Percentiles rank a stretch among this genome's conserved stretches.
phyloP scores from a whole-genome alignment of 2,329 filamentous ascomycete species.

The Alternaria triticimaculans region DNA sequence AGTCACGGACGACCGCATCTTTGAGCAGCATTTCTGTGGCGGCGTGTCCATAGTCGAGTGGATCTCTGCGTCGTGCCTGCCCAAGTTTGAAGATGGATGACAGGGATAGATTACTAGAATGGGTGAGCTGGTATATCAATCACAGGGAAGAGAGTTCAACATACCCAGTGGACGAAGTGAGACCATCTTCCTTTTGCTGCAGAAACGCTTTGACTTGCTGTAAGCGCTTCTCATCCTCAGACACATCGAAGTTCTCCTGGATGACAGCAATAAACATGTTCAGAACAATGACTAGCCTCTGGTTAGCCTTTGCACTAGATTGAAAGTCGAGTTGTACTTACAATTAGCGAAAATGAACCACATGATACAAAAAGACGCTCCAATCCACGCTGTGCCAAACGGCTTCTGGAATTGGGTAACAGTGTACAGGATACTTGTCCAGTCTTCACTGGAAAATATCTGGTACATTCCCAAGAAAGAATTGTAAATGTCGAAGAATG shows the following conservation, averaged over 20 bases:
- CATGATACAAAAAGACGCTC: slow-evolving; percentile 85
- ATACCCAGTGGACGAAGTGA: slow-evolving; percentile 62
- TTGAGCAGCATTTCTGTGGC: slow-evolving; percentile 97
- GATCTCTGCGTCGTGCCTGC: slow-evolving; percentile 73
- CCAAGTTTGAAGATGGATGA: slow-evolving; percentile 68
- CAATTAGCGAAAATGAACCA: slow-evolving; percentile 95
- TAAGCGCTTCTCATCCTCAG: slow-evolving; percentile 95
- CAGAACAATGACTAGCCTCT: slow-evolving; percentile 73
- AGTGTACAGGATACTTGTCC: slow-evolving; percentile 86
- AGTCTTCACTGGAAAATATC: slow-evolving; percentile 93
- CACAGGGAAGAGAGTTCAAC: not conserved
- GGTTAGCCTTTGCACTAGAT: slow-evolving; percentile 13
- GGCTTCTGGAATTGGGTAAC: slow-evolving; percentile 72
- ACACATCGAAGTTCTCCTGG: slow-evolving; percentile 98
- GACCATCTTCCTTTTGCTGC: slow-evolving; percentile 84
- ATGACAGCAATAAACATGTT: slow-evolving; percentile 99
- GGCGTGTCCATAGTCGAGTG: slow-evolving; percentile 87
- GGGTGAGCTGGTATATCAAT: not conserved
- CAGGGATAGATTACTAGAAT: slow-evolving; percentile 71
- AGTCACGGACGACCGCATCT: slow-evolving; percentile 92
- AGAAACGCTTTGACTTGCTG: slow-evolving; percentile 96
- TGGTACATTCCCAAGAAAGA: slow-evolving; percentile 98
- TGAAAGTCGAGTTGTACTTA: slow-evolving; percentile 25
- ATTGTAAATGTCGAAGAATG: slow-evolving; percentile 92
- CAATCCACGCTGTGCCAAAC: slow-evolving; percentile 86